Evolutionary conservation across 495 filamentous ascomycete genomes (phyloP).

Genomic region (Bacidia rubella): DNA sequence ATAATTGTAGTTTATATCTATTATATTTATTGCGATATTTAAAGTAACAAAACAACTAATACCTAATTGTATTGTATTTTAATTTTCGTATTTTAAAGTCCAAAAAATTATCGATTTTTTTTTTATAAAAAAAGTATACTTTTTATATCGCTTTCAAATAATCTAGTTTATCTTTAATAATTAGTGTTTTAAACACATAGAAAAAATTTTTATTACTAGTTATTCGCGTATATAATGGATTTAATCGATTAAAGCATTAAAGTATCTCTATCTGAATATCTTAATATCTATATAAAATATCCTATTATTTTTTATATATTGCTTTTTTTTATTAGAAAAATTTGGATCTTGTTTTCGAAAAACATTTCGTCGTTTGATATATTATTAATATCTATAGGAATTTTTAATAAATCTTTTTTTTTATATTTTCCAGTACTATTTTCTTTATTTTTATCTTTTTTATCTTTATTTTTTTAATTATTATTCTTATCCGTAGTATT

Average conservation of each 20-base stretch:
- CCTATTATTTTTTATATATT: not conserved
- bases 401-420: not conserved
- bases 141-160: not conserved
- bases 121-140: not conserved
- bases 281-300: not conserved
- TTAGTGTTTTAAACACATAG: not conserved
- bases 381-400: not conserved
- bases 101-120: not conserved
- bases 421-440: not conserved
- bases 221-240: not conserved
- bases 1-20: not conserved
- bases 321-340: not conserved
- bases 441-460: not conserved
- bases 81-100: not conserved
- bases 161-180: not conserved
- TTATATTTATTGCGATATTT: not conserved
- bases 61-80: not conserved
- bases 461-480: not conserved
- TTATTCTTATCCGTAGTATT: not conserved
- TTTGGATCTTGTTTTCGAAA: not conserved
- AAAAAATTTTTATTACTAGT: not conserved
- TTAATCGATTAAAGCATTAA: not conserved
- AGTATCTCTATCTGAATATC: not conserved
- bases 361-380: not conserved
- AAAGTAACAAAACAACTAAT: not conserved